These are phyloP conservation scores for Parafenestella ontariensis DNA, from an alignment of 2,329 filamentous ascomycete genomes.

Conservation along the genomic window DNA sequence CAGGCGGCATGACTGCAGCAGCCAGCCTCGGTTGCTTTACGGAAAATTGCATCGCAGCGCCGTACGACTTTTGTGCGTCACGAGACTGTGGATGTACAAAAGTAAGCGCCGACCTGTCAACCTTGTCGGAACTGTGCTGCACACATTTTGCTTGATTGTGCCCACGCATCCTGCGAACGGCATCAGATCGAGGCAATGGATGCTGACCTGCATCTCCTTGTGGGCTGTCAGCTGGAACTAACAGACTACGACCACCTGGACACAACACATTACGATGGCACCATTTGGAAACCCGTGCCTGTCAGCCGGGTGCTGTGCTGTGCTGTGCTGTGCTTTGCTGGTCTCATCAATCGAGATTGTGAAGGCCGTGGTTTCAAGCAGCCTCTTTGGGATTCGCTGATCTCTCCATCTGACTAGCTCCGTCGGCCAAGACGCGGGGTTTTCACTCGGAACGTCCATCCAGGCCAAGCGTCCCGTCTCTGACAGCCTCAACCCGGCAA, in stretches of 20 bases:
- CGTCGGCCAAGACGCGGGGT: constrained; percentile 1
- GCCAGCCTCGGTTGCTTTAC: constrained; percentile 30
- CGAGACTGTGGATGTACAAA: constrained; percentile 28
- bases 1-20: constrained; percentile 32
- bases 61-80: constrained; percentile 38
- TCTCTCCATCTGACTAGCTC: constrained; percentile 11
- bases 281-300: constrained; percentile 17
- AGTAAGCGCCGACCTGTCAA: constrained; percentile 31
- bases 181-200: constrained; percentile 23
- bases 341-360: constrained; percentile 35
- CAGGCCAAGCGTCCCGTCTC: constrained; percentile 28
- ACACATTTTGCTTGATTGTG: constrained; percentile 14
- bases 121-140: constrained; percentile 14
- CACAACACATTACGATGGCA: constrained; percentile 17
- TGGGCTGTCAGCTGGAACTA: constrained; percentile 14
- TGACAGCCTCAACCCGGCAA: constrained; percentile 43
- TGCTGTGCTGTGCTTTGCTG: constrained; percentile 16
- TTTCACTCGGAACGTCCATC: not conserved
- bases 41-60: constrained; percentile 26
- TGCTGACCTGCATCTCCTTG: constrained; percentile 26
- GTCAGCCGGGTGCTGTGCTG: constrained; percentile 15
- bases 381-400: constrained; percentile 24
- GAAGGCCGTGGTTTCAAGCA: constrained; percentile 35
- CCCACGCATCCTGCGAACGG: constrained; percentile 20
- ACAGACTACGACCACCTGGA: constrained; percentile 6